Percentiles rank a stretch among this genome's conserved stretches.
phyloP scores from a whole-genome alignment of 257 asterid species.

The Solanum sejunctum region DNA sequence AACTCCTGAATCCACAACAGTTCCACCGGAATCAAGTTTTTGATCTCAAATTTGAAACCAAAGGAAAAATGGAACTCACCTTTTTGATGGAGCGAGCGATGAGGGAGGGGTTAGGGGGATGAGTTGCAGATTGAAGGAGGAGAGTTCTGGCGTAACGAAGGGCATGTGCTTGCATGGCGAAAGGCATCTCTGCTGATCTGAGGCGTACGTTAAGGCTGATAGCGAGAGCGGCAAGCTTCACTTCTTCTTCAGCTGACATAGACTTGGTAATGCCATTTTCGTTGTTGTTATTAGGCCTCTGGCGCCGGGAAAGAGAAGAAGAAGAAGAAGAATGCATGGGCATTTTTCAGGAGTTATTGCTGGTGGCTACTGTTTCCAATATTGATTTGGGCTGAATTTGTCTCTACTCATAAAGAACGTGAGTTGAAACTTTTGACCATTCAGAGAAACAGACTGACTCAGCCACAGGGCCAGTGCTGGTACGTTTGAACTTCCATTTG shows the following conservation, averaged over 20 bases:
- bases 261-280: neutral
- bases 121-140: constrained; percentile 33
- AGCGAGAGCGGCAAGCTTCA: constrained; percentile 52
- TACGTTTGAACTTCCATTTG: constrained; percentile 1
- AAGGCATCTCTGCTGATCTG: constrained; percentile 70
- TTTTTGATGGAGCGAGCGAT: constrained; percentile 72
- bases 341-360: neutral
- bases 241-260: constrained; percentile 15
- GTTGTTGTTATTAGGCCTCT: neutral
- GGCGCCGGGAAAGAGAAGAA: neutral
- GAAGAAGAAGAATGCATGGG: neutral
- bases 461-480: neutral
- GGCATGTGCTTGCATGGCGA: constrained; percentile 70
- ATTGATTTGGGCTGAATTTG: constrained; percentile 4
- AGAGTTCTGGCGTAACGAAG: constrained; percentile 46
- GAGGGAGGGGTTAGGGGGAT: constrained; percentile 46
- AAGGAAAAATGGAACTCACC: constrained; percentile 9
- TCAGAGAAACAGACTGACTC: constrained; percentile 11
- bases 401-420: neutral
- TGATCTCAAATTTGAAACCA: neutral
- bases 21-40: neutral
- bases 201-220: constrained; percentile 41
- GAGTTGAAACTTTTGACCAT: constrained; percentile 22
- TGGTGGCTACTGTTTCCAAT: neutral
- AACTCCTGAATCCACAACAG: constrained; percentile 41